A percentile compares a stretch with the other conserved stretches of the same genome.
These are phyloP conservation scores for Orbilia javanica DNA, from an alignment of 2,329 filamentous ascomycete species.

Conservation along the genomic window DNA sequence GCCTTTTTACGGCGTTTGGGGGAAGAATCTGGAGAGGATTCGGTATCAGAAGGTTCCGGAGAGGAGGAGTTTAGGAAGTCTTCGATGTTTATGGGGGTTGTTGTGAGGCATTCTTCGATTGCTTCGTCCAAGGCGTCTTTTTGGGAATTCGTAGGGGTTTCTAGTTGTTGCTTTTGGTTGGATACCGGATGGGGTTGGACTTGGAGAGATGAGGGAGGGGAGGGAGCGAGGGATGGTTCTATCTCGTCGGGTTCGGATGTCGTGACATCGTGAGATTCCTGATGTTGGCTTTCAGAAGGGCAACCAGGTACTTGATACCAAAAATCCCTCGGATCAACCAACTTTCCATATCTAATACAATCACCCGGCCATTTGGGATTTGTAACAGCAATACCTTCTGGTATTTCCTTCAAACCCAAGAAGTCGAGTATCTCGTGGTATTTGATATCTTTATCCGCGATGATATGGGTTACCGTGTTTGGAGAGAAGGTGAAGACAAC, in stretches of 20 bases:
- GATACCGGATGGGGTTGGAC: constrained; percentile 36
- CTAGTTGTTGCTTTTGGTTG: constrained; percentile 10
- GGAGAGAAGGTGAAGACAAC: constrained; percentile 75
- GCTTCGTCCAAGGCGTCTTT: constrained; percentile 74
- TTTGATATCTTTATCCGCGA: constrained; percentile 78
- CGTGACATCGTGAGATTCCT: not conserved
- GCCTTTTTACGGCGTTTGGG: not conserved
- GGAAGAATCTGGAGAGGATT: constrained; percentile 64
- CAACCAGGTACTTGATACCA: constrained; percentile 73
- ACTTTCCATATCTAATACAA: constrained; percentile 72
- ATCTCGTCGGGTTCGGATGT: not conserved
- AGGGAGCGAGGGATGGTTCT: not conserved
- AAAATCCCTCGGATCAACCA: constrained; percentile 73
- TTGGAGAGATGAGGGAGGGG: constrained; percentile 30
- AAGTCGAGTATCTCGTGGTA: constrained; percentile 75
- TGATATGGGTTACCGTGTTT: constrained; percentile 76
- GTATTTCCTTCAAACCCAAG: constrained; percentile 68
- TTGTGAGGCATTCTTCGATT: constrained; percentile 69
- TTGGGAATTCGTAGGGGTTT: constrained; percentile 26
- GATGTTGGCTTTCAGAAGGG: constrained; percentile 62
- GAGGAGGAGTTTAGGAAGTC: constrained; percentile 57
- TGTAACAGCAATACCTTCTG: constrained; percentile 72
- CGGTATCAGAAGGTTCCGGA: constrained; percentile 53
- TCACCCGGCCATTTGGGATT: constrained; percentile 78
- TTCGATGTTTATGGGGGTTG: constrained; percentile 67